Conservation (phyloP, 176 grass and related monocot species). For the Phoenix roebelenii region DNA sequence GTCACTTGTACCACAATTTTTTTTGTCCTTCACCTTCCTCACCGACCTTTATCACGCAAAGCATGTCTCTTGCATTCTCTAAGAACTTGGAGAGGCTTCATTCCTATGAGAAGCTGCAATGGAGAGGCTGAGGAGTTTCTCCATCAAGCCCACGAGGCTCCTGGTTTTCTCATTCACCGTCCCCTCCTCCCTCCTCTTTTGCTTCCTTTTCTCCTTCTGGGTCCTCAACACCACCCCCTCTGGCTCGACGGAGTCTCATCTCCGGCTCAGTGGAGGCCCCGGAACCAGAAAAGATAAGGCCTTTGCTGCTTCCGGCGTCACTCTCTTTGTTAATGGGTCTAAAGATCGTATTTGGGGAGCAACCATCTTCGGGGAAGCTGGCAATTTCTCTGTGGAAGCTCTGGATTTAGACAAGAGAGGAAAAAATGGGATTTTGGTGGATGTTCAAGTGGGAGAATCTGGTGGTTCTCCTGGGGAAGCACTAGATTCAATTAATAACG, state of each 20-base stretch:
- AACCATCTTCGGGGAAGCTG: background rate
- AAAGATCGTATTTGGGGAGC: background rate
- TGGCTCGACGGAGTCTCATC: background rate
- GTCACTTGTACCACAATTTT: too few relatives aligned
- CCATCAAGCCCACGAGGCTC: conserved; percentile 37
- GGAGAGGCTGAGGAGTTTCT: conserved; percentile 44
- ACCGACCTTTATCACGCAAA: too few relatives aligned
- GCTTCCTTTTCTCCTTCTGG: conserved; percentile 51
- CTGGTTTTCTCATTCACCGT: conserved; percentile 39
- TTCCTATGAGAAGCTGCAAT: conserved; percentile 17
- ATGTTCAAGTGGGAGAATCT: conserved; percentile 2
- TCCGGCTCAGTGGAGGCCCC: conserved; percentile 5
- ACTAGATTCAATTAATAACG: conserved; percentile 11
- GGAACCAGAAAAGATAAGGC: background rate
- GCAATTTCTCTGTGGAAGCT: conserved; percentile 11
- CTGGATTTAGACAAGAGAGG: conserved; percentile 9
- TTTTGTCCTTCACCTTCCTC: too few relatives aligned
- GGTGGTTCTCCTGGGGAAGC: conserved; percentile 1
- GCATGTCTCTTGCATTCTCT: too few relatives aligned
- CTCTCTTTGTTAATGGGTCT: background rate
- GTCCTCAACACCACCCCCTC: conserved; percentile 33
- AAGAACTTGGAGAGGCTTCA: background rate
- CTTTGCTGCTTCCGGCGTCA: conserved; percentile 6
- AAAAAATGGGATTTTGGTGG: conserved; percentile 20
- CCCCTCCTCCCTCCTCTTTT: conserved; percentile 62